phyloP scores from a whole-genome alignment of 208 protist species.

The Balamuthia mandrillaris region DNA sequence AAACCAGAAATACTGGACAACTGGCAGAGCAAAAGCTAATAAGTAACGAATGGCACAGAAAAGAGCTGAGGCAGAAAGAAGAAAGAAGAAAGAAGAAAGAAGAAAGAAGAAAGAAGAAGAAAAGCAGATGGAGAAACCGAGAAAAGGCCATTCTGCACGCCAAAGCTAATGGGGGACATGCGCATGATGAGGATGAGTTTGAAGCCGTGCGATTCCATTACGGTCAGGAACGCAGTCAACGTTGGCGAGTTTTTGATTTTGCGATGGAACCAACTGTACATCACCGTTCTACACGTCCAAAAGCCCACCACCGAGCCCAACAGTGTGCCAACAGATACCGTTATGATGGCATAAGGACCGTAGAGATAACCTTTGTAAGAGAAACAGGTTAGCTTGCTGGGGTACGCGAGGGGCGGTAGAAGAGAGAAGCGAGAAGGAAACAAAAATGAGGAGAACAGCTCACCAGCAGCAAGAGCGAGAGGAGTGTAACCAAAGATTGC shows the following conservation, averaged over 20 bases:
- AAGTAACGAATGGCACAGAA: too few species aligned
- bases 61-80: too few species aligned
- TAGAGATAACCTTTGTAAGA: too few species aligned
- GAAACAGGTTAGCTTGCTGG: too few species aligned
- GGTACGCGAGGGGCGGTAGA: neutral
- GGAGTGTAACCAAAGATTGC: constrained; percentile 5
- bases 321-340: neutral
- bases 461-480: neutral
- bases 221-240: neutral
- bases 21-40: too few species aligned
- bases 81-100: too few species aligned
- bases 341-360: neutral
- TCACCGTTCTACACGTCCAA: neutral
- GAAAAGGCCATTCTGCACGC: constrained; percentile 20
- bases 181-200: constrained; percentile 22
- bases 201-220: constrained; percentile 8
- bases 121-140: too few species aligned
- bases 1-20: neutral
- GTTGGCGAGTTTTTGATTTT: constrained; percentile 23
- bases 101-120: too few species aligned
- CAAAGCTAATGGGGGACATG: constrained; percentile 1
- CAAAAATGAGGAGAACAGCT: neutral
- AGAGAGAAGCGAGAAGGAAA: too few species aligned
- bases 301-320: constrained; percentile 1
- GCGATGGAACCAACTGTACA: neutral